Evolutionary conservation across 2,329 filamentous ascomycete genomes (phyloP), one percentile per base, ranked within the genome.

Genomic region (Trematosphaeria pertusa): DNA sequence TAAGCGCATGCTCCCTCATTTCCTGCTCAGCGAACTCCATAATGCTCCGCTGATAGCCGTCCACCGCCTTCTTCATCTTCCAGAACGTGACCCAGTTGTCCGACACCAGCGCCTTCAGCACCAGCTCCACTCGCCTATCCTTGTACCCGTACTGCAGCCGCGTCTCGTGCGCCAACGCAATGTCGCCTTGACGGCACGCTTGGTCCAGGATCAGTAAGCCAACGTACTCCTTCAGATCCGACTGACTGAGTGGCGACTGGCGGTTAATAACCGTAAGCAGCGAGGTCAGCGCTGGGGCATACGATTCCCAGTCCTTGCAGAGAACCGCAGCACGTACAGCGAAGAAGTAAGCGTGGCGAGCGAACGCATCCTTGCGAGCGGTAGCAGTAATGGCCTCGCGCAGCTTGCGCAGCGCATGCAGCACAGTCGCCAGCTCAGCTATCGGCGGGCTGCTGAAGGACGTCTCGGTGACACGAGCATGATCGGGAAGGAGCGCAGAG

Each of bases 331-430:
- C 80, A 43, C 92, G 87, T 61, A 96, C 89, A 62, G 89, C 91
- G 78, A 97, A 97, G 52, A 96, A 85, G 73, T 97, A 96, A 12
- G 87, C 89, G 59, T 91, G 86, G n/a, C 88, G 85, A 1, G 93
- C 87, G 72, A 99, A 99, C 41, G 83, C 78, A 65, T 96, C 89
- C 26, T 80, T 77, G 15, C 92, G 85, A 42, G 85, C 84, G 7
- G 88, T 86, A 10, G 89, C 89, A 2, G 96, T 84, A 37, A 97
- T 87, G 18, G 87, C 92, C 76, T 99, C 94, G 46, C 94, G 86
- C 22, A 99, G 83, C 71, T 97, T 97, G 52, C 94, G 87, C 67
- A 97, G 86, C 3, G 93, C 89, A 62, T 89, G 83, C 43, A 97
- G 80, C 41, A 97, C 85, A 15, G 83, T 84, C 2, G 87, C 82